Base-by-base conservation (phyloP, 305 asterid species). In the Solanum hybrid region DNA sequence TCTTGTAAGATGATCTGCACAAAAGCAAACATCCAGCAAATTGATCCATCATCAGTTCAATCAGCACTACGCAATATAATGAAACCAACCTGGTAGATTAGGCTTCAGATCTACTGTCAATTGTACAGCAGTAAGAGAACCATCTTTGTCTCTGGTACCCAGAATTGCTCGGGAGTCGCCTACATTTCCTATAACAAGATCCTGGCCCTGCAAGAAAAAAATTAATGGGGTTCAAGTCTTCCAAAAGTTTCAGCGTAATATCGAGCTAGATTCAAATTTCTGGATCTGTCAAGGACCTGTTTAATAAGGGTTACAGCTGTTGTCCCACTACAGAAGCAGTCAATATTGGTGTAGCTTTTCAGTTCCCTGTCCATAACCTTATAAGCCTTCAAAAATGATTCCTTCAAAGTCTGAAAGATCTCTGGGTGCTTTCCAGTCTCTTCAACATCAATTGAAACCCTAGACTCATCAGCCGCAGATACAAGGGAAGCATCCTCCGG, bases 241-340 rank as follows among this genome's bases (percentile, higher is more conserved):
- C 75, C 29, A 57, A 85, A 64, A 9, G 13, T 64, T 37, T 28
- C 26, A 39, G 33, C 9, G 11, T 64, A 64, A 88, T 28, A 64
- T 61, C 78, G 5, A 76, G n/a, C 37, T 69, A 87, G n/a, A 29
- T 26, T 64, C 76, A 51, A 88, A 78, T n/a, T 78, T 34, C 36
- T 10, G 34, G 61, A 86, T 24, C 29, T 78, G 88, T 86, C 36
- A 22, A 10, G 5, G 89, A 97, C 99, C 97, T 95, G 96, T 92
- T 95, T 97, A 91, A 96, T 95, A 81, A 95, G 87, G 8, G 98
- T 92, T 87, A 95, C 97, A 6, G 97, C 98, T 24, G 98, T 96
- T 85, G 96, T 95, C 92, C 99, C 98, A 89, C 99, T 97, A 94
- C 97, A 94, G 92, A 94, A 91, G 92, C 98, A 94, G 92, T 97